These are phyloP conservation scores for Vigna mungo DNA, from an alignment of 306 rosid species.

Conservation along the genomic window DNA sequence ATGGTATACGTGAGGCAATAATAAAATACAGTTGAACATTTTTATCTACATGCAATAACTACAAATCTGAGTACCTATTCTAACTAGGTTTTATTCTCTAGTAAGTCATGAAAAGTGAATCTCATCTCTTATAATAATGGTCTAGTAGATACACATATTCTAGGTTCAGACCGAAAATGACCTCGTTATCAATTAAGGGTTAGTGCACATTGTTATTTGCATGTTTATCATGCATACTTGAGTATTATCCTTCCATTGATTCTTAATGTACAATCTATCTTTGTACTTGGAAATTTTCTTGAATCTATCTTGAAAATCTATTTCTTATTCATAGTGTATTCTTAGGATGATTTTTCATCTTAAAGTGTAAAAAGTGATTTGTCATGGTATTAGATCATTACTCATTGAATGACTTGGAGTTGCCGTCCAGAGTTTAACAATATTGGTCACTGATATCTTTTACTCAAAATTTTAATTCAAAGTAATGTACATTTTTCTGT, in stretches of 20 bases:
- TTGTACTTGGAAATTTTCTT: background rate
- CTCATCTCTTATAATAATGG: slow-evolving; percentile 1
- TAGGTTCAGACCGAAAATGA: background rate
- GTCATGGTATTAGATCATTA: background rate
- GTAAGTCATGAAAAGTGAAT: slow-evolving; percentile 8
- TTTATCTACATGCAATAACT: slow-evolving; percentile 14
- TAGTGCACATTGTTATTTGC: background rate
- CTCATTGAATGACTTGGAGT: background rate
- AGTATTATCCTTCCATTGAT: background rate
- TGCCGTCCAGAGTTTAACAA: background rate
- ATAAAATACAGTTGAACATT: background rate
- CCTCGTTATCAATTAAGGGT: background rate
- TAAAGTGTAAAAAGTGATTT: background rate
- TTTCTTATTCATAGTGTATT: background rate
- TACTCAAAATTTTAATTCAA: background rate
- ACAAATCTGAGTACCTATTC: background rate
- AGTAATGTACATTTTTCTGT: background rate
- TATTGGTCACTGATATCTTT: background rate
- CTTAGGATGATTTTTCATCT: background rate
- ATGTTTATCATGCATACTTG: background rate
- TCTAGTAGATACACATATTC: background rate
- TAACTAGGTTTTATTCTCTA: background rate
- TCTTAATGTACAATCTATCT: background rate
- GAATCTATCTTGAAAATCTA: background rate
- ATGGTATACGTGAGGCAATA: slow-evolving; percentile 13